Conservation (phyloP, 345 rosid species). For the Salix koriyanagi region DNA sequence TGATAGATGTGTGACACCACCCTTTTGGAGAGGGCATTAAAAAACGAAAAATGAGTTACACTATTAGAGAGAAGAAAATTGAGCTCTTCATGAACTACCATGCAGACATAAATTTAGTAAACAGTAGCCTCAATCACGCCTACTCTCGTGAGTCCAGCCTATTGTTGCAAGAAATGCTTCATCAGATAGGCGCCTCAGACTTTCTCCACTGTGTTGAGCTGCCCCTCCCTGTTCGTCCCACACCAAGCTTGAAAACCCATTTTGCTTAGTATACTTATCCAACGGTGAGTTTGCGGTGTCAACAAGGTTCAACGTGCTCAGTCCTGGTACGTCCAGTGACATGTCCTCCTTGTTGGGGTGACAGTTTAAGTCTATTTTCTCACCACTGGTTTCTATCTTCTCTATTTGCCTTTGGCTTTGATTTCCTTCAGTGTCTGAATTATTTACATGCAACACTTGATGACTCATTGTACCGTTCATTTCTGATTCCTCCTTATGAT, state of each 20-base stretch:
- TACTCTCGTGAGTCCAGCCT: slow-evolving; percentile 25
- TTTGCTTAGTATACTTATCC: slow-evolving; percentile 23
- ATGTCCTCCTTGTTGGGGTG: slow-evolving; percentile 44
- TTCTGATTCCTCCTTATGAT: slow-evolving; percentile 30
- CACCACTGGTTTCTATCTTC: slow-evolving; percentile 36
- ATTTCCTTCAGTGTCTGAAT: slow-evolving; percentile 33
- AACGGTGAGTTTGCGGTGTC: slow-evolving; percentile 12
- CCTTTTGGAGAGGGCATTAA: not conserved
- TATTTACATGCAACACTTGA: slow-evolving; percentile 13
- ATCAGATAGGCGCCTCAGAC: slow-evolving; percentile 28
- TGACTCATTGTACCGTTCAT: slow-evolving; percentile 13
- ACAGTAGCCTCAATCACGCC: slow-evolving; percentile 13
- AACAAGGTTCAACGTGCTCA: slow-evolving; percentile 22
- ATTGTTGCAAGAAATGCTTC: slow-evolving; percentile 39
- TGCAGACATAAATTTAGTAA: slow-evolving; percentile 11
- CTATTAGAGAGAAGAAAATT: not conserved
- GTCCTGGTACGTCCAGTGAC: slow-evolving; percentile 24
- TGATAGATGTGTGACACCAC: not conserved
- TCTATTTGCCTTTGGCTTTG: slow-evolving; percentile 30
- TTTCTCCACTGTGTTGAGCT: slow-evolving; percentile 20
- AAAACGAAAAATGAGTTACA: not conserved
- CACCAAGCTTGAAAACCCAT: slow-evolving; percentile 19
- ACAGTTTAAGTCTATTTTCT: slow-evolving; percentile 54
- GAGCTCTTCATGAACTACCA: not conserved
- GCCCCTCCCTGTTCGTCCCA: slow-evolving; percentile 26